phyloP scores from a whole-genome alignment of 139 green algal species.

The Chlamydomonas applanata region DNA sequence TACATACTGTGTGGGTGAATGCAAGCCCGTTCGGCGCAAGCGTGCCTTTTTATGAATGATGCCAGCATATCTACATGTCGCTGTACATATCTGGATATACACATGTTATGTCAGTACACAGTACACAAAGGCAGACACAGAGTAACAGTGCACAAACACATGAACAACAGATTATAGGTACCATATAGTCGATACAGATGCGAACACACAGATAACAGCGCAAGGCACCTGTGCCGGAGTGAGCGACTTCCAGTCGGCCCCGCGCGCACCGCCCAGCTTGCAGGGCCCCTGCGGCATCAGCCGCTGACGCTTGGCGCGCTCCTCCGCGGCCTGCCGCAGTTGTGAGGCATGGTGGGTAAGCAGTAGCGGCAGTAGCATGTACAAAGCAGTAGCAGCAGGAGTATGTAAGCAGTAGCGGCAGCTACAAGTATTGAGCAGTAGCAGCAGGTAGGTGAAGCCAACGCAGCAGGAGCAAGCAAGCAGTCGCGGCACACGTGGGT shows the following conservation, averaged over 20 bases:
- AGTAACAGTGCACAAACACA: background rate
- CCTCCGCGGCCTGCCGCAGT: conserved; percentile 42
- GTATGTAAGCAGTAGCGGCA: too few relatives aligned
- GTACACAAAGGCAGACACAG: too few relatives aligned
- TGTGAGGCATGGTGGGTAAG: too few relatives aligned
- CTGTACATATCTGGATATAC: too few relatives aligned
- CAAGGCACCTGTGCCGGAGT: background rate
- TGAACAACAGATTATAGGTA: background rate
- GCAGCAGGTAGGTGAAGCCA: background rate
- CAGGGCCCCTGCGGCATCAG: conserved; percentile 26
- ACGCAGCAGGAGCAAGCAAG: background rate
- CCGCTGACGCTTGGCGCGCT: conserved; percentile 35
- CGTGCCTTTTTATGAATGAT: background rate
- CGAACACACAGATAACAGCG: background rate
- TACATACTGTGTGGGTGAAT: background rate
- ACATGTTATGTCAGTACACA: too few relatives aligned
- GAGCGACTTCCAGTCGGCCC: background rate
- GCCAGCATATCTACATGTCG: background rate
- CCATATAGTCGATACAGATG: background rate
- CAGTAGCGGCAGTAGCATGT: too few relatives aligned
- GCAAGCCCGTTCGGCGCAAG: background rate
- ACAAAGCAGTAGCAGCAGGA: too few relatives aligned
- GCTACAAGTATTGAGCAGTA: background rate
- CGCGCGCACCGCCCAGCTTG: conserved; percentile 5
- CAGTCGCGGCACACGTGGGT: background rate